Evolutionary conservation across 768 basidiomycete genomes (phyloP).

Genomic region (Russula griseocarnosa): DNA sequence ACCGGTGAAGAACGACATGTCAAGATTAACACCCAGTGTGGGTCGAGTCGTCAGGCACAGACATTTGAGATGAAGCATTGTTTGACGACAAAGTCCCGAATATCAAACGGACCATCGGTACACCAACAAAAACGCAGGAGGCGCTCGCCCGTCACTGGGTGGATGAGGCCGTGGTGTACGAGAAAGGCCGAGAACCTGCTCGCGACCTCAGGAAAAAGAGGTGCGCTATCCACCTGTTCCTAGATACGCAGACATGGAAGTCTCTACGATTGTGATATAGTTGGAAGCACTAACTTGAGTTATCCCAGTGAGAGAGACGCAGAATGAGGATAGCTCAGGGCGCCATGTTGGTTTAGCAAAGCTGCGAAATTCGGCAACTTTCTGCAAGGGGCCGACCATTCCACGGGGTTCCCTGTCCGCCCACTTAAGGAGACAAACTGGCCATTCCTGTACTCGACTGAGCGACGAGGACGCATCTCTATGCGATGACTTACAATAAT

Average conservation of each 20-base stretch:
- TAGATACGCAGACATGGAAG: slow-evolving; percentile 35
- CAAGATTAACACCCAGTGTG: slow-evolving; percentile 17
- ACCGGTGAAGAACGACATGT: slow-evolving; percentile 17
- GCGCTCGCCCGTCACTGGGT: slow-evolving; percentile 50
- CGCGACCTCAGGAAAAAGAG: slow-evolving; percentile 68
- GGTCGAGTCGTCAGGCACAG: slow-evolving; percentile 30
- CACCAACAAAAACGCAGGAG: slow-evolving; percentile 74
- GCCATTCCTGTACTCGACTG: slow-evolving; percentile 68
- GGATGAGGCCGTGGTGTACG: slow-evolving; percentile 63
- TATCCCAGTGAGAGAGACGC: slow-evolving; percentile 85
- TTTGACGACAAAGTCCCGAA: slow-evolving; percentile 83
- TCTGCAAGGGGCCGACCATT: slow-evolving; percentile 53
- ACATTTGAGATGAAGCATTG: slow-evolving; percentile 86
- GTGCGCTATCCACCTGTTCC: slow-evolving; percentile 77
- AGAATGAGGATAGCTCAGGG: slow-evolving; percentile 77
- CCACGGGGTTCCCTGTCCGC: slow-evolving; percentile 52
- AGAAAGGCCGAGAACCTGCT: slow-evolving; percentile 63
- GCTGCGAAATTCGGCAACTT: slow-evolving; percentile 78
- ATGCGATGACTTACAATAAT: slow-evolving; percentile 68
- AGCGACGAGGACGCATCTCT: slow-evolving; percentile 1
- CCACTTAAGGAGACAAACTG: slow-evolving; percentile 87
- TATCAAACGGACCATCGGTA: slow-evolving; percentile 78
- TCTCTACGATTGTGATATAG: not conserved
- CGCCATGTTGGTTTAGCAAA: slow-evolving; percentile 88
- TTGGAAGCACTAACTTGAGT: slow-evolving; percentile 63